Base-by-base conservation (phyloP, 768 basidiomycete genomes). In the Pulveroboletus sp. region DNA sequence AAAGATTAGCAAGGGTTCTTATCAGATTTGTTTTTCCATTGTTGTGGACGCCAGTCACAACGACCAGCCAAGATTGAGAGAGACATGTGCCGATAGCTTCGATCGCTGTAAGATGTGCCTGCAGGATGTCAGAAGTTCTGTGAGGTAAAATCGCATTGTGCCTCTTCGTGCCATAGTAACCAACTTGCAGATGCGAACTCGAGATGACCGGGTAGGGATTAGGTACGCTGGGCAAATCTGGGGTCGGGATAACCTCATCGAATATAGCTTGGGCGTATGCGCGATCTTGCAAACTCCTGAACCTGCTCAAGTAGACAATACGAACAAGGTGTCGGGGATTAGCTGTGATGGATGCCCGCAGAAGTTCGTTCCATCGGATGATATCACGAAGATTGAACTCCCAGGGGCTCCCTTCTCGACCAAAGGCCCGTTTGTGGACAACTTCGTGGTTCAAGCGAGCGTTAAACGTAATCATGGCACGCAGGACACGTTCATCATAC, bases 351-450 rank as follows among this genome's bases (percentile, higher is more conserved):
- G 71, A 56, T 23, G 65, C 47, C 45, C 65, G 64, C 29, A 83
- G 61, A 33, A 87, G 78, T 0, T 75, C 74, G 29, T 86, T 82
- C 94, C 97, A 97, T 38, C 97, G 82, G 49, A 92, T 80, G 48
- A 97, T 76, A 68, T 99, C 95, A 13, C 95, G 88, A 25, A 99
- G 75, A 64, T 99, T 99, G 74, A 98, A 97, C 63, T 99, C 95
- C 95, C 95, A 99, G 5, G 95, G 97, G 47, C 81, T 76, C 9
- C 94, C 94, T 45, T 87, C 81, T 32, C 80, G 75, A 3, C 80
- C 94, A 64, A 97, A 92, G 3, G 75, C 55, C 17, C 81, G 78
- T 43, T 78, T 77, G 19, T 80, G 56, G 54, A 79, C 80, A 9
- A 87, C 81, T 58, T 84, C 81, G 8, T 82, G 74, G 43, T 84